phyloP scores from a whole-genome alignment of 441 rosid genomes.

The Euphorbia celastroides region DNA sequence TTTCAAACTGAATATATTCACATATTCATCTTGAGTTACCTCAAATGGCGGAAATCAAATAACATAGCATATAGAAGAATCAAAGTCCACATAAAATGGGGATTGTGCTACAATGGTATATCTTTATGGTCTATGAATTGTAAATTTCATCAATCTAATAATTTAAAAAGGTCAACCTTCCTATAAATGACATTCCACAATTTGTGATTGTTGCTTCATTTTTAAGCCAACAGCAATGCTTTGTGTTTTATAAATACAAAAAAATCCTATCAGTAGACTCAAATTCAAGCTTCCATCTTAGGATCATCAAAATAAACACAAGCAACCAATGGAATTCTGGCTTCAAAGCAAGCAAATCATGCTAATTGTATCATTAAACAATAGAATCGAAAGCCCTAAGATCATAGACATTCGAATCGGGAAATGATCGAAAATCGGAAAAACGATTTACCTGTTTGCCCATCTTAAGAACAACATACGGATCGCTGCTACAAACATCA shows the following conservation, averaged over 20 bases:
- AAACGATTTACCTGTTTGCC: conserved; percentile 50
- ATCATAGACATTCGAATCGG: neutral
- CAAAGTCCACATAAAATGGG: neutral
- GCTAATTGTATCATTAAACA: neutral
- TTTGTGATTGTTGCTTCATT: neutral
- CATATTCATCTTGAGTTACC: neutral
- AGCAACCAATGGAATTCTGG: neutral
- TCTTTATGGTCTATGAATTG: neutral
- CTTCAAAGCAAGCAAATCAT: neutral
- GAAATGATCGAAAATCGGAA: neutral
- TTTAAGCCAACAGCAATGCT: neutral
- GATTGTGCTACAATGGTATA: neutral
- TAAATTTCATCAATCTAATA: neutral
- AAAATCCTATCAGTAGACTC: neutral
- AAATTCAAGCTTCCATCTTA: neutral
- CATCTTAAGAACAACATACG: conserved; percentile 77
- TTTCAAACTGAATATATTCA: too few species aligned
- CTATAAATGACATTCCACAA: neutral
- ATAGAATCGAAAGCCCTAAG: neutral
- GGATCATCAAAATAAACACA: neutral
- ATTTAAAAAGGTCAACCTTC: neutral
- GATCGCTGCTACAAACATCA: conserved; percentile 85
- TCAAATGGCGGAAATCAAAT: neutral
- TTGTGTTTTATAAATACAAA: neutral
- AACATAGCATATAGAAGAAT: neutral